Percentiles rank a stretch among this genome's conserved stretches.
Evolutionary conservation across 208 protist species (phyloP).

Genomic region (Leishmania mexicana): DNA sequence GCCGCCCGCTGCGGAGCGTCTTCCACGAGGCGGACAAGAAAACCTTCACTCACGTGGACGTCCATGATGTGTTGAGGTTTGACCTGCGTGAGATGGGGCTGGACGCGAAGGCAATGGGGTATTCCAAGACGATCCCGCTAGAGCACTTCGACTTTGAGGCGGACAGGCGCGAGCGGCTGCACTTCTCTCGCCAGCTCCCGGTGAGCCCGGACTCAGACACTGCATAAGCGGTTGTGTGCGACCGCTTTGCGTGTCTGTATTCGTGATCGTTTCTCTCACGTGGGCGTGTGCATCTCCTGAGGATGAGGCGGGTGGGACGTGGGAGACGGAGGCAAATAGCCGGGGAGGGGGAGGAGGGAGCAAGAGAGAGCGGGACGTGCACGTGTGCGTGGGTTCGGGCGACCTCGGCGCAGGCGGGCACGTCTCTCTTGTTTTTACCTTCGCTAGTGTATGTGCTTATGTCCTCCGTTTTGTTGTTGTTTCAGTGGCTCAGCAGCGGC

Average conservation of each 20-base stretch:
- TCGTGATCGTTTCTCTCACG: background rate
- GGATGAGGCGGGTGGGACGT: background rate
- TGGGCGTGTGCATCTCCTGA: background rate
- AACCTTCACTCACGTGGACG: constrained; percentile 66
- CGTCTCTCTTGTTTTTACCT: background rate
- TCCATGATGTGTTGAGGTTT: constrained; percentile 72
- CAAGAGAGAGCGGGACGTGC: background rate
- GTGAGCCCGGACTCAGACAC: constrained; percentile 50
- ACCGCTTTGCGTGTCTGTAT: constrained; percentile 1
- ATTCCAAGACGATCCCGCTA: constrained; percentile 74
- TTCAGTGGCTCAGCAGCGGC: background rate
- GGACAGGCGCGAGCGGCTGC: constrained; percentile 60
- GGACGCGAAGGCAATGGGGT: constrained; percentile 74
- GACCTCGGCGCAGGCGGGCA: background rate
- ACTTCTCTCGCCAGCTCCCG: constrained; percentile 77
- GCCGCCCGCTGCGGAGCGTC: constrained; percentile 22
- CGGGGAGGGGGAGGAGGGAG: background rate
- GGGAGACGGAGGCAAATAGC: background rate
- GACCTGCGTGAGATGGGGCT: constrained; percentile 75
- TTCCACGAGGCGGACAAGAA: constrained; percentile 34
- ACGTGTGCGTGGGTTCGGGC: background rate
- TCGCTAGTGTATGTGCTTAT: background rate
- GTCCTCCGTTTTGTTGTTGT: background rate
- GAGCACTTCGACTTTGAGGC: constrained; percentile 80
- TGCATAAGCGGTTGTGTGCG: constrained; percentile 3